phyloP scores from a whole-genome alignment of 2,329 filamentous ascomycete species.

The Orbilia blumenaviensis region DNA sequence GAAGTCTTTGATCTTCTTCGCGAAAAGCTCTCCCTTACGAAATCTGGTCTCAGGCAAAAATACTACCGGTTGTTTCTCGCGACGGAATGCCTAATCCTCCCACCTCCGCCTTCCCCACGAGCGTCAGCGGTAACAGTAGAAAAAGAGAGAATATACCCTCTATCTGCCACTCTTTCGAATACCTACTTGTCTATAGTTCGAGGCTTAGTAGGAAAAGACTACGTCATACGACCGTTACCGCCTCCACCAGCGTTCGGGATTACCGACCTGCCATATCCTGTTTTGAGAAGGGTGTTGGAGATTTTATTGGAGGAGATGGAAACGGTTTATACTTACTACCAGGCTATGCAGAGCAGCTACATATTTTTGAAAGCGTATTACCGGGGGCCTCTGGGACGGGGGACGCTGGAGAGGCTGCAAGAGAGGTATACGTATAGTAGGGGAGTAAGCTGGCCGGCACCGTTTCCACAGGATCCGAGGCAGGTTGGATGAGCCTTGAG shows the following conservation, averaged over 20 bases:
- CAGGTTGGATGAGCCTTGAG: slow-evolving; percentile 39
- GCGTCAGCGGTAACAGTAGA: neutral
- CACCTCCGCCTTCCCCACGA: neutral
- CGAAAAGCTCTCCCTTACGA: neutral
- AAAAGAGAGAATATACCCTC: slow-evolving; percentile 15
- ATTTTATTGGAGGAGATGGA: slow-evolving; percentile 20
- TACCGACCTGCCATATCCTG: slow-evolving; percentile 21
- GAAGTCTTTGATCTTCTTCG: slow-evolving; percentile 41
- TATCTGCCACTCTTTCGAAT: neutral
- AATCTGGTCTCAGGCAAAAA: slow-evolving; percentile 4
- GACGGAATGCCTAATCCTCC: slow-evolving; percentile 22
- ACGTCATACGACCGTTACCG: neutral
- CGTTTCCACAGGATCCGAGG: slow-evolving; percentile 32
- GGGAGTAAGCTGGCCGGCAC: slow-evolving; percentile 32
- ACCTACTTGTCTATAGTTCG: slow-evolving; percentile 7
- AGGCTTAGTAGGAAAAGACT: neutral
- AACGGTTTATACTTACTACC: slow-evolving; percentile 12
- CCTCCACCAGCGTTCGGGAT: slow-evolving; percentile 7
- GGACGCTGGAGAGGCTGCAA: slow-evolving; percentile 26
- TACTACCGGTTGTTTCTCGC: slow-evolving; percentile 38
- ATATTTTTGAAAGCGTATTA: slow-evolving; percentile 40
- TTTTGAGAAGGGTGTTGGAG: slow-evolving; percentile 21
- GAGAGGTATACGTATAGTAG: slow-evolving; percentile 40
- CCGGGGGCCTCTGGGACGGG: slow-evolving; percentile 4
- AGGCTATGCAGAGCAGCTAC: slow-evolving; percentile 34